Base-by-base conservation (phyloP, 202 grass and related monocot species). In the Schoenoplectus triqueter region DNA sequence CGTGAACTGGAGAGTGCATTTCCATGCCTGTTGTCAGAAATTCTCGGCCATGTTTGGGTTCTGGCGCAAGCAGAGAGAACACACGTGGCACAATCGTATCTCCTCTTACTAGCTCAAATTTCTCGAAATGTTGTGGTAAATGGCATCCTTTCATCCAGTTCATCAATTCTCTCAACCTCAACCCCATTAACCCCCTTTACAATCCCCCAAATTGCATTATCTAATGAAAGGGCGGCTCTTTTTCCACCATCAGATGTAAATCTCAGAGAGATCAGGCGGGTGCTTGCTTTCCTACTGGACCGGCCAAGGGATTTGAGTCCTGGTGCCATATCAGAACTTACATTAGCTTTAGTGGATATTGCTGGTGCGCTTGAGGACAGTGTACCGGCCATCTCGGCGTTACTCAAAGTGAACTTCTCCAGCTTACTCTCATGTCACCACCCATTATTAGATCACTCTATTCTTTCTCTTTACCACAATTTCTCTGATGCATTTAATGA, bases 391-490 rank as follows among this genome's bases (percentile, higher is more conserved):
- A 74, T 95, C 21, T 82, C 85, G 44, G 91, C 95, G 2, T 91
- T 95, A 3, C 86, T 98, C 82, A 98, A 98, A 83, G 92, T 98
- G 66, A 93, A 95, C 85, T 98, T 95, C 66, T 90, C 88, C 5
- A 92, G 95, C 55, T 88, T 98, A 88, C 50, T 85, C 5, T 87
- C 92, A 67, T 92, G 92, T 0, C 91, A 92, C 57, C 84, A 89
- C 75, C 88, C 86, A 18, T 85, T 98, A 73, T 88, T 95, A 82
- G 83, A 88, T 55, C 95, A 98, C 86, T 89, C 90, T 0, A 66
- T 98, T 85, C 89, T 98, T 80, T 84, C 64, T 7, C 88, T 98
- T 47, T 95, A 90, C 56, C 17, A 87, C n/a, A 46, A 39, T 61
- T 93, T 98, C 81, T 88, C 88, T 0, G 89, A 92, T 69, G 95